These are phyloP conservation scores for Blepharisma stoltei DNA, from an alignment of 73 alveolate species.

Conservation along the genomic window DNA sequence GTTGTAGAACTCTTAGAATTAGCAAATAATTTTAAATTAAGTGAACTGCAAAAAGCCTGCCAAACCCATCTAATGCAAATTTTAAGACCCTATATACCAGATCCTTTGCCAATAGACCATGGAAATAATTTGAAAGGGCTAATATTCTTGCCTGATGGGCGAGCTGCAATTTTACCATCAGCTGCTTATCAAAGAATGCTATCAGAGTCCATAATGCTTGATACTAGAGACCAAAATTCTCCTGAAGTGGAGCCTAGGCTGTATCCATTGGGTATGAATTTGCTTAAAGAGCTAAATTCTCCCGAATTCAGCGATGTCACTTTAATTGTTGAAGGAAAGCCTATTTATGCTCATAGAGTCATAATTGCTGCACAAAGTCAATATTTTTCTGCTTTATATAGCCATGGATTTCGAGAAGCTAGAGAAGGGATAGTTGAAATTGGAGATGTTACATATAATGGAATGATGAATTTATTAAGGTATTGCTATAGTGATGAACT, in stretches of 20 bases:
- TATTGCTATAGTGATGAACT: constrained; percentile 46
- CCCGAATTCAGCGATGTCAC: constrained; percentile 54
- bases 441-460: constrained; percentile 53
- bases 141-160: constrained; percentile 70
- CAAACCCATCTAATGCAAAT: neutral
- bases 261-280: constrained; percentile 23
- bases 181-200: constrained; percentile 47
- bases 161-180: constrained; percentile 47
- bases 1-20: neutral
- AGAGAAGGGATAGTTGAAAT: constrained; percentile 51
- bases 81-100: neutral
- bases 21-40: neutral
- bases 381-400: constrained; percentile 57
- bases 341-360: constrained; percentile 47
- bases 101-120: constrained; percentile 17
- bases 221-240: constrained; percentile 21
- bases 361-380: constrained; percentile 48
- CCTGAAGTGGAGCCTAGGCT: neutral
- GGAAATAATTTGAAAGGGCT: constrained; percentile 43
- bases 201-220: constrained; percentile 47
- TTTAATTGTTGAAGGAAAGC: constrained; percentile 51
- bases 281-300: constrained; percentile 41
- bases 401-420: constrained; percentile 63
- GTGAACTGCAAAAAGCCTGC: neutral
- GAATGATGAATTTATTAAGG: constrained; percentile 41